A percentile compares a stretch with the other conserved stretches of the same genome.
These are phyloP conservation scores for Vitis labrusca DNA, from an alignment of 164 flowering plant genomes.

Conservation along the genomic window DNA sequence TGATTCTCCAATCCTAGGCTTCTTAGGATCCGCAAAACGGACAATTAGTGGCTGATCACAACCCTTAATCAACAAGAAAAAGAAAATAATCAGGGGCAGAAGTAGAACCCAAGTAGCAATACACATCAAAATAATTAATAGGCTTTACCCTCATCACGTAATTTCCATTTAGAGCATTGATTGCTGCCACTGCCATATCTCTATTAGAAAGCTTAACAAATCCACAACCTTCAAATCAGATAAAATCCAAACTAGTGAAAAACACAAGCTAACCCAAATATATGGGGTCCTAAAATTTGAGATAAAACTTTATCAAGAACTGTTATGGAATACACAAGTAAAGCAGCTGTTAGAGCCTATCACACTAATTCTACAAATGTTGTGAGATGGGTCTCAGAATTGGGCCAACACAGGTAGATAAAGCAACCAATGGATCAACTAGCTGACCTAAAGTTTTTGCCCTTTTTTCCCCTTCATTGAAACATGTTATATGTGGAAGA, in stretches of 20 bases:
- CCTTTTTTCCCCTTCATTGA: too few species aligned
- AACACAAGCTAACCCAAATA: too few species aligned
- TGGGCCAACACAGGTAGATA: background rate
- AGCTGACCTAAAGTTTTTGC: too few species aligned
- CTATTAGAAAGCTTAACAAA: conserved; percentile 67
- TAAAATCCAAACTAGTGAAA: background rate
- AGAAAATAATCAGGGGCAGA: conserved; percentile 1
- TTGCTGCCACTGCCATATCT: conserved; percentile 93
- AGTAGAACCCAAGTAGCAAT: background rate
- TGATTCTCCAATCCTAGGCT: conserved; percentile 46
- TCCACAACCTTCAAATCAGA: conserved; percentile 61
- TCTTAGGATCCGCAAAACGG: conserved; percentile 69
- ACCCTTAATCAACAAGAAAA: conserved; percentile 39
- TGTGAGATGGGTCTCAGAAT: too few species aligned
- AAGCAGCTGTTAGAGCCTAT: too few species aligned
- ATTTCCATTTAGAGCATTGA: conserved; percentile 71
- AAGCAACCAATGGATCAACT: too few species aligned
- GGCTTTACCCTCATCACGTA: conserved; percentile 71
- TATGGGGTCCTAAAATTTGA: too few species aligned
- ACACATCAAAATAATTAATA: background rate
- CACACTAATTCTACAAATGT: too few species aligned
- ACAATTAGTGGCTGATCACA: conserved; percentile 67
- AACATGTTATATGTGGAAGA: too few species aligned
- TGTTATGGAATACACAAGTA: too few species aligned
- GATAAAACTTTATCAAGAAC: too few species aligned